Base-by-base conservation (phyloP, 495 filamentous ascomycete genomes). In the Rostrohypoxylon terebratum region DNA sequence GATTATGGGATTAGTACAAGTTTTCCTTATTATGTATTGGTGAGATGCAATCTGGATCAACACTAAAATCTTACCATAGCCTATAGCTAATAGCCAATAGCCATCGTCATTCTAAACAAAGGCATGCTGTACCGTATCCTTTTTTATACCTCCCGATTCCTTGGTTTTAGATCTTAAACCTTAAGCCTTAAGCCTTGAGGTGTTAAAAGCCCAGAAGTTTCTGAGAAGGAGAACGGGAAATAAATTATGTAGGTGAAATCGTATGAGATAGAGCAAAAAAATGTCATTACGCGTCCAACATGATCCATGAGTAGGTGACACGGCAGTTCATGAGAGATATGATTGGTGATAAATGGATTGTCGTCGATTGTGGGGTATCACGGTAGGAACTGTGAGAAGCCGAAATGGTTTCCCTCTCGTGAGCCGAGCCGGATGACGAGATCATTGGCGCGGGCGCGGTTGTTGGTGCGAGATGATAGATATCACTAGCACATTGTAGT, bases 361-460 rank as follows among this genome's bases (percentile, higher is more conserved):
- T 67, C 50, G 57, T 59, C 28, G 58, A 72, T 47, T 72, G 69
- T 72, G 69, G 69, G 63, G 69, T 72, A 63, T 63, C n/a, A 61
- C 42, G 63, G 69, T 72, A 63, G 57, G 20, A 61, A 23, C 57
- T 53, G 55, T 71, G 55, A 62, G 53, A 50, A 55, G 28, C 25
- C 31, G 31, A 55, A 16, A 55, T 55, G 51, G 51, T n/a, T 33
- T 55, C 28, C 36, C 47, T 42, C 55, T 16, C 65, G 47, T 62
- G 66, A 51, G 47, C 66, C 57, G 58, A 54, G 44, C 65, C 57
- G 65, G 34, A 38, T 47, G 36, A 61, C 65, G 57, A 55, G 16
- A 23, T 55, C 33, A 55, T 55, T 55, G 51, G 51, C 51, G 51
- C 51, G 25, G 51, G n/a, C 51, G 51, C 51, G 28, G 28, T 55